Evolutionary conservation across 768 basidiomycete species (phyloP).

Genomic region (Leccinum imitatum): DNA sequence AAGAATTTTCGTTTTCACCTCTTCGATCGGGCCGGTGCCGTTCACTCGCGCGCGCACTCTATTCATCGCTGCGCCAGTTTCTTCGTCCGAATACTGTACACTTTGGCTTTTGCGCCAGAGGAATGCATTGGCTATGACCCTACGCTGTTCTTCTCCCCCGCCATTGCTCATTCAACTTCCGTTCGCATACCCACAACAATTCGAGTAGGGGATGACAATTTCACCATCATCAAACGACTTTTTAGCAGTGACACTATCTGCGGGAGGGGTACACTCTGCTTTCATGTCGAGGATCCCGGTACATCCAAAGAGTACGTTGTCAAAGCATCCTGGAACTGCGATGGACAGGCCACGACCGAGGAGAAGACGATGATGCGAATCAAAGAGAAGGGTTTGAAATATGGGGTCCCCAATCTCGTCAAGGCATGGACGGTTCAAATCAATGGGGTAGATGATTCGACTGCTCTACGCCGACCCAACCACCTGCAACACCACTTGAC

Average conservation of each 20-base stretch:
- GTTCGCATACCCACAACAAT: not conserved
- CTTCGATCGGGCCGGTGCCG: not conserved
- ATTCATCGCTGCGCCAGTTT: not conserved
- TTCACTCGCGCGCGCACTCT: not conserved
- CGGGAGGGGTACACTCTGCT: not conserved
- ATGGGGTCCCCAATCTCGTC: not conserved
- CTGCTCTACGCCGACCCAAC: not conserved
- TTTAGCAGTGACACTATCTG: not conserved
- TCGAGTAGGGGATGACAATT: not conserved
- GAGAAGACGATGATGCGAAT: not conserved
- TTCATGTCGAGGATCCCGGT: not conserved
- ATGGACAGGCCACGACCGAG: not conserved
- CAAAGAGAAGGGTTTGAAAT: not conserved
- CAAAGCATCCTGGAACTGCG: not conserved
- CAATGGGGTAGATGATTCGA: not conserved
- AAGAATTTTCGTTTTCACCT: not conserved
- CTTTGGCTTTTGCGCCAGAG: not conserved
- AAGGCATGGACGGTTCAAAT: not conserved
- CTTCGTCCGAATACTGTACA: not conserved
- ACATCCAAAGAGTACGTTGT: not conserved
- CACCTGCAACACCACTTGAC: not conserved
- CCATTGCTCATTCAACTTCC: not conserved
- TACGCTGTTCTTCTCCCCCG: not conserved
- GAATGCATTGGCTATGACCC: not conserved
- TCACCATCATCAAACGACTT: not conserved